Evolutionary conservation across 225 moss, liverwort and hornwort species (phyloP), one percentile per base, ranked within the genome.

Genomic region (Pseudisothecium myosuroides): DNA sequence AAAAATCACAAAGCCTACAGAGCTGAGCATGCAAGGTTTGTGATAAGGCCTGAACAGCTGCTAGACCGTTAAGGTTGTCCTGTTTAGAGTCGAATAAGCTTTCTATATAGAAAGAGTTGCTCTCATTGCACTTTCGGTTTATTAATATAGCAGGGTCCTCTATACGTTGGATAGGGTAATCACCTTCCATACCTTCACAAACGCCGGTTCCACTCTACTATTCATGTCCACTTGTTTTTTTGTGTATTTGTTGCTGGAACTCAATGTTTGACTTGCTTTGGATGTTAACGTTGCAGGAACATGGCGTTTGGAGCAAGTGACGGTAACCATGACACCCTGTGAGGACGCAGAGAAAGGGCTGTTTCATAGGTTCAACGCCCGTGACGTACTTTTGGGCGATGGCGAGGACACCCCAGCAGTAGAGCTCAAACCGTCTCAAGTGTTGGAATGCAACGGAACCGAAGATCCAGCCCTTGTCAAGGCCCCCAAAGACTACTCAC

Each of bases 221-320:
- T 18, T 87, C 56, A 17, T 36, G 67, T 80, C 23, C 43, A 17
- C 59, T 21, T 81, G 37, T 59, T 39, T 76, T 47, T 66, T 13
- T 31, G 8, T 82, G 54, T 61, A 74, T 62, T 63, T 59, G 67
- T 88, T 60, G 55, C 63, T 75, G 90, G 88, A 81, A 82, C 81
- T 85, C 60, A 34, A 66, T 17, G 60, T 45, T 64, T 87, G 61
- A 87, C 22, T 83, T 80, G 47, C 80, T 47, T 64, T 49, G 65
- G 50, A 82, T 82, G 72, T 56, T 20, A 24, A 52, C 34, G 12
- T 59, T 47, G 60, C 93, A 95, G 95, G 96, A 71, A 94, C 97
- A 81, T 96, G 97, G 96, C 90, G 91, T 52, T 71, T 95, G 86
- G 96, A 92, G 89, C 94, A 93, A 89, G 95, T 89, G 50, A 92